These are phyloP conservation scores for Fusarium nisikadoi DNA, from an alignment of 2,329 filamentous ascomycete genomes.

Conservation along the genomic window DNA sequence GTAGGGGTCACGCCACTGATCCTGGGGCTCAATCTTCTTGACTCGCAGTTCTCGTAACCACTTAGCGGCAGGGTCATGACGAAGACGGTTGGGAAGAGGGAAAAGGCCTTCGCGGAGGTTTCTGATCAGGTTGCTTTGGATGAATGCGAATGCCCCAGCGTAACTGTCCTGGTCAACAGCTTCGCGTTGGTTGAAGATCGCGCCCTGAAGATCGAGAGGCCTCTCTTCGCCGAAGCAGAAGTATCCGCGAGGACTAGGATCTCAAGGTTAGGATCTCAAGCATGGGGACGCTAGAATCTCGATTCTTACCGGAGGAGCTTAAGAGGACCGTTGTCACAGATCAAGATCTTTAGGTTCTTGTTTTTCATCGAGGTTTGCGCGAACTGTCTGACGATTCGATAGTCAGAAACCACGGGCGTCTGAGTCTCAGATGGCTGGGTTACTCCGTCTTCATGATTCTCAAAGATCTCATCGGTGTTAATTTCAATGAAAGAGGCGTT, in stretches of 20 bases:
- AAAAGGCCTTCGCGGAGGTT: conserved; percentile 32
- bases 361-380: conserved; percentile 38
- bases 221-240: conserved; percentile 37
- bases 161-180: background rate
- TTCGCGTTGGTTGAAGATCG: conserved; percentile 27
- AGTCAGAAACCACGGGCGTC: conserved; percentile 17
- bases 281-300: accelerated
- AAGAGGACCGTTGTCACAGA: conserved; percentile 36
- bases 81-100: conserved; percentile 25
- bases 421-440: background rate
- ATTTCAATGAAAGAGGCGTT: conserved; percentile 24
- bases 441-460: background rate
- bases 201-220: conserved; percentile 39
- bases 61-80: conserved; percentile 31
- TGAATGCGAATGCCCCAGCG: conserved; percentile 35
- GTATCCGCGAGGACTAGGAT: conserved; percentile 34
- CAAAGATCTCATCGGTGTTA: accelerated
- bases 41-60: conserved; percentile 24
- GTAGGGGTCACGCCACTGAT: conserved; percentile 40
- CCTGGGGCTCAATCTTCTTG: conserved; percentile 32
- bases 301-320: conserved; percentile 30
- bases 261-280: background rate
- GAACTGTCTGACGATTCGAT: conserved; percentile 33
- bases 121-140: conserved; percentile 37
- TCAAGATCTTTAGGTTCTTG: conserved; percentile 32